Evolutionary conservation across 495 filamentous ascomycete species (phyloP).

Genomic region (Chlorociboria aeruginascens): DNA sequence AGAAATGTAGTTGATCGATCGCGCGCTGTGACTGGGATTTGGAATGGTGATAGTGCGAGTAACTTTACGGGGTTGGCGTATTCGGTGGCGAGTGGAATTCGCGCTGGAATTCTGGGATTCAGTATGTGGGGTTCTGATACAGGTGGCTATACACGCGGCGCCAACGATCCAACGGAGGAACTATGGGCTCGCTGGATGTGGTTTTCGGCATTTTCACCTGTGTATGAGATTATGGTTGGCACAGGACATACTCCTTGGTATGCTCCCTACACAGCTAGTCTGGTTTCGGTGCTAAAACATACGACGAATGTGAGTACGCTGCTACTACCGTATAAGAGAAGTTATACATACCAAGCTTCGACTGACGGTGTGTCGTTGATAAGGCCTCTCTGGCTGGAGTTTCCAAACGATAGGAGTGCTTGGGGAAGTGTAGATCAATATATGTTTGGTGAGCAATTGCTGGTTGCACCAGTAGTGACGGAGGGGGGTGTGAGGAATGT

Average conservation of each 20-base stretch:
- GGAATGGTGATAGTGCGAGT: slow-evolving; percentile 23
- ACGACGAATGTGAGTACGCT: slow-evolving; percentile 20
- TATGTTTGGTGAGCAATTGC: slow-evolving; percentile 21
- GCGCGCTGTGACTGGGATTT: slow-evolving; percentile 15
- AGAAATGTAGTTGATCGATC: slow-evolving; percentile 20
- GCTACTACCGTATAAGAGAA: slow-evolving; percentile 22
- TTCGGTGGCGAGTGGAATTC: slow-evolving; percentile 19
- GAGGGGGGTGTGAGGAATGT: slow-evolving; percentile 17
- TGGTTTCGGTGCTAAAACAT: slow-evolving; percentile 19
- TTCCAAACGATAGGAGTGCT: slow-evolving; percentile 11
- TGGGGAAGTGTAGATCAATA: slow-evolving; percentile 20
- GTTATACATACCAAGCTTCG: slow-evolving; percentile 19
- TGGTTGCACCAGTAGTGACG: slow-evolving; percentile 22
- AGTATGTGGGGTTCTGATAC: slow-evolving; percentile 22
- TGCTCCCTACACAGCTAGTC: slow-evolving; percentile 15
- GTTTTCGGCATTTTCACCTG: slow-evolving; percentile 22
- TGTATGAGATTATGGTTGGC: slow-evolving; percentile 26
- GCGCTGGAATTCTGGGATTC: slow-evolving; percentile 21
- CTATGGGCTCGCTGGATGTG: slow-evolving; percentile 26
- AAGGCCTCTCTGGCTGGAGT: slow-evolving; percentile 23
- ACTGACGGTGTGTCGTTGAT: slow-evolving; percentile 21
- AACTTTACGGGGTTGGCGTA: slow-evolving; percentile 22
- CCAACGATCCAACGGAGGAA: slow-evolving; percentile 19
- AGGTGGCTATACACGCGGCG: slow-evolving; percentile 20
- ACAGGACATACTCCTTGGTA: slow-evolving; percentile 26